A percentile compares a stretch with the other conserved stretches of the same genome.
Conservation (phyloP, 768 basidiomycete species). For the Cystofilobasidium capitatum region DNA sequence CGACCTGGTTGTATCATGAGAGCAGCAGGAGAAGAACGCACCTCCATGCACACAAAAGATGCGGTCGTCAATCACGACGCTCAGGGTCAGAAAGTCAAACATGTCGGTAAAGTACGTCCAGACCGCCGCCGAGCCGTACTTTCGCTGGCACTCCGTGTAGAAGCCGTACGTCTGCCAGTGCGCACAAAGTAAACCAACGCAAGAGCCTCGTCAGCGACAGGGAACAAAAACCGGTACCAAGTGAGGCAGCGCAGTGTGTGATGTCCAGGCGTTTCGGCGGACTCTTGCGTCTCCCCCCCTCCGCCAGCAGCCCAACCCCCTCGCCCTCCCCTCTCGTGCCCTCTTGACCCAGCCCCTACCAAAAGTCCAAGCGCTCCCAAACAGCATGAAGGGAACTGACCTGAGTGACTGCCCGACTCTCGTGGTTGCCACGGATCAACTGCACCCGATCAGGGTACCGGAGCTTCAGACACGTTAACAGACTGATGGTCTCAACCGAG, state of each 20-base stretch:
- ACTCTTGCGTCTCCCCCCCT: too few relatives aligned
- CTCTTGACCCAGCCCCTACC: too few relatives aligned
- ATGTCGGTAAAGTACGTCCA: constrained; percentile 99
- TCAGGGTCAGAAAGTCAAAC: constrained; percentile 97
- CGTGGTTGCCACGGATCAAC: constrained; percentile 94
- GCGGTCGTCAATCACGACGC: constrained; percentile 95
- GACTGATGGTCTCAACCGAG: constrained; percentile 96
- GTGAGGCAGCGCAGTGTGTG: neutral
- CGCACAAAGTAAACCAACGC: constrained; percentile 34
- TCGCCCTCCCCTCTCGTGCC: too few relatives aligned
- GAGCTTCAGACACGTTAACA: constrained; percentile 90
- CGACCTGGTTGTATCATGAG: neutral
- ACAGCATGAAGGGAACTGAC: constrained; percentile 47
- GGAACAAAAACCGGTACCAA: neutral
- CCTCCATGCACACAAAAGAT: constrained; percentile 99
- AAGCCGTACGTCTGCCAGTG: constrained; percentile 85
- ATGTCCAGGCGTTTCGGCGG: too few relatives aligned
- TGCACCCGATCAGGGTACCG: constrained; percentile 95
- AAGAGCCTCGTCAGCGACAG: neutral
- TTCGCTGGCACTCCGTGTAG: constrained; percentile 94
- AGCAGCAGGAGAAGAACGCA: constrained; percentile 41
- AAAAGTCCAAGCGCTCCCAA: too few relatives aligned
- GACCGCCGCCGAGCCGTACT: constrained; percentile 89
- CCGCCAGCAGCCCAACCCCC: too few relatives aligned
- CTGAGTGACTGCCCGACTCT: constrained; percentile 94